Conservation (phyloP, 768 basidiomycete species). For the Lentinula lateritia region DNA sequence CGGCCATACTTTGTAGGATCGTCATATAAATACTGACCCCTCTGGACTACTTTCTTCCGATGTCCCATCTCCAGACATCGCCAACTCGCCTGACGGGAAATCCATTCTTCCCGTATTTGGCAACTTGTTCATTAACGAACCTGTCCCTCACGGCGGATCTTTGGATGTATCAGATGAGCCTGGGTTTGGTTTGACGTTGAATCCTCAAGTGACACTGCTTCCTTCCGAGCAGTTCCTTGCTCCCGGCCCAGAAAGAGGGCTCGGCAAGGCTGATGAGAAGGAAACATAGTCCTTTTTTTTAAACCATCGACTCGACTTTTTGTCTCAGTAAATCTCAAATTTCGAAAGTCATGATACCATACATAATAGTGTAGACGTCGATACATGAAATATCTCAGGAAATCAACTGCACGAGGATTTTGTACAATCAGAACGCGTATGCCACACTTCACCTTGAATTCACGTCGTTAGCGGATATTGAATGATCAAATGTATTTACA, state of each 20-base stretch:
- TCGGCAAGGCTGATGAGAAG: neutral
- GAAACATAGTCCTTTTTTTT: neutral
- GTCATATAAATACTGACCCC: too few species aligned
- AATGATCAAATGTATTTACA: neutral
- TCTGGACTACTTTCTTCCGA: neutral
- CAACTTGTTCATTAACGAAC: constrained; percentile 3
- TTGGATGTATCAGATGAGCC: constrained; percentile 6
- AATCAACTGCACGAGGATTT: too few species aligned
- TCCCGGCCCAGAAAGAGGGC: constrained; percentile 1
- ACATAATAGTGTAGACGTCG: too few species aligned
- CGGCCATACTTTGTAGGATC: neutral
- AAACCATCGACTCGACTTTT: neutral
- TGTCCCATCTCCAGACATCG: neutral
- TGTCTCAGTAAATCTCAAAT: too few species aligned
- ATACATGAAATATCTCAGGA: too few species aligned
- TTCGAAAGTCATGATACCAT: too few species aligned
- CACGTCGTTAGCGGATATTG: neutral
- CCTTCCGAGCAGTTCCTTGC: constrained; percentile 1
- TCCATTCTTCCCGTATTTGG: constrained; percentile 6
- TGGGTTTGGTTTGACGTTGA: constrained; percentile 4
- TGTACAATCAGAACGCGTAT: too few species aligned
- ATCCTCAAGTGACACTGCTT: neutral
- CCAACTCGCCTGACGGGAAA: constrained; percentile 5
- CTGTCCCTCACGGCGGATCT: constrained; percentile 6
- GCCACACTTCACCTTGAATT: too few species aligned